These are phyloP conservation scores for Heterobasidion annosum DNA, from an alignment of 1,284 basidiomycete species.

Conservation along the genomic window DNA sequence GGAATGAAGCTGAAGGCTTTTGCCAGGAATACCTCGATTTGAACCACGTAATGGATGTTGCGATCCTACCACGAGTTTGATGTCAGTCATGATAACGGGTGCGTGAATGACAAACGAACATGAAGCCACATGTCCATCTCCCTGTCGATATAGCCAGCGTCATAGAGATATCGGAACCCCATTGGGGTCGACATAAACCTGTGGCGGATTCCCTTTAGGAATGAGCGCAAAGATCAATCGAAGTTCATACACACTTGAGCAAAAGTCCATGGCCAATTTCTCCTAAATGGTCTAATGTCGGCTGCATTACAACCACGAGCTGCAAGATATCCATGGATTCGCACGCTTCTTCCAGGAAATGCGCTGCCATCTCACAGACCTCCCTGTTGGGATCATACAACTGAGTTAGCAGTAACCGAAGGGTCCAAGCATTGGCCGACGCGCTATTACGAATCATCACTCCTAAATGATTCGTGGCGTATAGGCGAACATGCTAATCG, in stretches of 20 bases:
- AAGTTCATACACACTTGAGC: slow-evolving; percentile 48
- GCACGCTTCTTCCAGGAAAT: slow-evolving; percentile 86
- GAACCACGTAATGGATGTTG: slow-evolving; percentile 80
- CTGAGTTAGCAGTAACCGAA: slow-evolving; percentile 88
- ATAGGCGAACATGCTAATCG: slow-evolving; percentile 73
- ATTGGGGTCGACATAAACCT: slow-evolving; percentile 94
- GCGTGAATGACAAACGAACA: slow-evolving; percentile 35
- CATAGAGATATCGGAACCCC: slow-evolving; percentile 88
- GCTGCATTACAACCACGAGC: slow-evolving; percentile 90
- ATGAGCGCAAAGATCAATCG: too few species aligned
- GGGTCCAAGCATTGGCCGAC: slow-evolving; percentile 72
- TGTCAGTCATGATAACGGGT: neutral
- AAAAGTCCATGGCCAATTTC: slow-evolving; percentile 86
- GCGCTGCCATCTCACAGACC: slow-evolving; percentile 86
- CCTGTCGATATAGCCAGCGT: slow-evolving; percentile 86
- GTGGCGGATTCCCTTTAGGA: slow-evolving; percentile 1
- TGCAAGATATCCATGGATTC: slow-evolving; percentile 78
- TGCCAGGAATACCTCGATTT: slow-evolving; percentile 81
- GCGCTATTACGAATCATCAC: slow-evolving; percentile 59
- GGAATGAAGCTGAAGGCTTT: slow-evolving; percentile 59
- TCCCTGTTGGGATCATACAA: slow-evolving; percentile 88
- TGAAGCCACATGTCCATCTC: slow-evolving; percentile 97
- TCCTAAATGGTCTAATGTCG: slow-evolving; percentile 90
- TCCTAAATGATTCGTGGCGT: slow-evolving; percentile 87
- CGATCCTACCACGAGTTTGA: slow-evolving; percentile 49